These are phyloP conservation scores for Sphaerostilbella broomeana DNA, from an alignment of 2,329 filamentous ascomycete species.

Conservation along the genomic window DNA sequence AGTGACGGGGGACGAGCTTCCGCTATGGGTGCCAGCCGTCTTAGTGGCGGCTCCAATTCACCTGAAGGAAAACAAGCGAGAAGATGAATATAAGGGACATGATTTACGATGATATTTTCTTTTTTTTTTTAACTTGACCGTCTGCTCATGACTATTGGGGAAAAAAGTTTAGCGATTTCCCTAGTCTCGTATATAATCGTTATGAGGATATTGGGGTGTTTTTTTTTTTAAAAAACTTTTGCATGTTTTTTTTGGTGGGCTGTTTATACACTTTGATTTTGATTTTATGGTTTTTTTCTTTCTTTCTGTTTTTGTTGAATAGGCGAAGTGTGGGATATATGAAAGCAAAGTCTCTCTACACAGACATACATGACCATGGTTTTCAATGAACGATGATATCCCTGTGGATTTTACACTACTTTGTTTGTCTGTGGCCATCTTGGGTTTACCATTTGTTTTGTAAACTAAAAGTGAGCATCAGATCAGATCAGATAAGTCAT, in stretches of 20 bases:
- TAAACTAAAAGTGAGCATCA: no score
- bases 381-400: conserved; percentile 13
- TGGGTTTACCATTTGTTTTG: conserved; percentile 6
- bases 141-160: conserved; percentile 1
- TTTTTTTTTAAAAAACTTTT: conserved; percentile 10
- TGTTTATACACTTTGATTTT: conserved; percentile 13
- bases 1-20: conserved; percentile 47
- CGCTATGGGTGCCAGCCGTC: conserved; percentile 31
- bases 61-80: conserved; percentile 17
- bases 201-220: no score
- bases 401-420: not conserved
- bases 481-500: no score
- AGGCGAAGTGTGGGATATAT: conserved; percentile 6
- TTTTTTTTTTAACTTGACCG: conserved; percentile 6
- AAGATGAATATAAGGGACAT: conserved; percentile 22
- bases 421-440: conserved; percentile 1
- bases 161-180: conserved; percentile 12
- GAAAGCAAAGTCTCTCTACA: conserved; percentile 8
- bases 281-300: conserved; percentile 10
- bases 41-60: conserved; percentile 26
- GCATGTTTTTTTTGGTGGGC: conserved; percentile 6
- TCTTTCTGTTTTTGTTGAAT: conserved; percentile 8
- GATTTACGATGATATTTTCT: conserved; percentile 11
- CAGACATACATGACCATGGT: no score
- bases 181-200: not conserved